Percentiles rank a stretch among this genome's conserved stretches.
phyloP scores from a whole-genome alignment of 179 eudicot genomes.

The Heliamphora pulchella region DNA sequence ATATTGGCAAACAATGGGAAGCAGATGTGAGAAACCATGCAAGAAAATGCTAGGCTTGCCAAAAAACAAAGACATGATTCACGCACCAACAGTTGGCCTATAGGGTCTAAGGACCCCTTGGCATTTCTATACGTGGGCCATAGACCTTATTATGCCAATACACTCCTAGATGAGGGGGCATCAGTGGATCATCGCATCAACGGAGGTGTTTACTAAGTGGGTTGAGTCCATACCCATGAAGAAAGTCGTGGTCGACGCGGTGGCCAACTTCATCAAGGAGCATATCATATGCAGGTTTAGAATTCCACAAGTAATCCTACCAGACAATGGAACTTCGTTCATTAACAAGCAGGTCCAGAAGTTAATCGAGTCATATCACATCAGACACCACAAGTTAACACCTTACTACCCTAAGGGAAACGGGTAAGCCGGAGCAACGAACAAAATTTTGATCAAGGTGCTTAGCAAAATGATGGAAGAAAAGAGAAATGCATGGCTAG shows the following conservation, averaged over 20 bases:
- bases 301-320: background rate
- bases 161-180: background rate
- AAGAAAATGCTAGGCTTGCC: too few relatives aligned
- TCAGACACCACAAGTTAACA: too few relatives aligned
- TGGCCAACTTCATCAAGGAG: background rate
- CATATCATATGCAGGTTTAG: background rate
- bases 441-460: too few relatives aligned
- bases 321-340: background rate
- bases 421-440: too few relatives aligned
- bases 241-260: background rate
- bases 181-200: background rate
- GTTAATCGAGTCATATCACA: background rate
- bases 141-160: background rate
- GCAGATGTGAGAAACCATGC: too few relatives aligned
- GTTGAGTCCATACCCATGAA: background rate
- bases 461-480: too few relatives aligned
- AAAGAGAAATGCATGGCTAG: too few relatives aligned
- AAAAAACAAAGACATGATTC: too few relatives aligned
- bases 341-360: background rate
- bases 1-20: too few relatives aligned
- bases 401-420: too few relatives aligned
- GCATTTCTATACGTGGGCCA: background rate
- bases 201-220: background rate
- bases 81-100: too few relatives aligned
- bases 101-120: background rate